These are phyloP conservation scores for Caryopteris hybrid DNA, from an alignment of 305 asterid genomes.

Conservation along the genomic window DNA sequence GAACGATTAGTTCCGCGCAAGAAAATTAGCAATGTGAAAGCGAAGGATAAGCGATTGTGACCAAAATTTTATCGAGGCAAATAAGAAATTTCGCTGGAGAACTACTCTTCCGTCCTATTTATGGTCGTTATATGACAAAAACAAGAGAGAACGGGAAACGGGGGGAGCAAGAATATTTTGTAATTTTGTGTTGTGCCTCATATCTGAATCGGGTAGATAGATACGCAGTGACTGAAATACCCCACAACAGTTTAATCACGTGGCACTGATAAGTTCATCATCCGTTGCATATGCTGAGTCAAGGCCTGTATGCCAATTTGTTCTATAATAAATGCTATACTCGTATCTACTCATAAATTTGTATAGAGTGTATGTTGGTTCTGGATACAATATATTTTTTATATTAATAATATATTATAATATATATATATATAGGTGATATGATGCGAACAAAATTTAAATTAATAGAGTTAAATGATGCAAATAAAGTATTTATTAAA, in stretches of 20 bases:
- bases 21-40: neutral
- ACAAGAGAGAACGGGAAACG: neutral
- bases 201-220: neutral
- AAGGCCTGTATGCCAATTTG: too few relatives aligned
- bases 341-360: too few relatives aligned
- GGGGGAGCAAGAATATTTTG: neutral
- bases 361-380: too few relatives aligned
- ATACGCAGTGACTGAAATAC: neutral
- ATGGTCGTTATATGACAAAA: neutral
- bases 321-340: too few relatives aligned
- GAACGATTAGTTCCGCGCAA: neutral
- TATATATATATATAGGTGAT: too few relatives aligned
- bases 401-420: too few relatives aligned
- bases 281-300: too few relatives aligned
- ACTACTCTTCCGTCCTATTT: neutral
- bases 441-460: too few relatives aligned
- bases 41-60: neutral
- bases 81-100: neutral
- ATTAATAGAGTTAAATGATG: too few relatives aligned
- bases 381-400: too few relatives aligned
- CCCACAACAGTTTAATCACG: neutral
- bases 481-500: too few relatives aligned
- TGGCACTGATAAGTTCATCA: too few relatives aligned
- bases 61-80: neutral
- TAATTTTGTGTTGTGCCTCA: neutral